phyloP scores from a whole-genome alignment of 2,329 filamentous ascomycete species.

The Monilinia aucupariae region DNA sequence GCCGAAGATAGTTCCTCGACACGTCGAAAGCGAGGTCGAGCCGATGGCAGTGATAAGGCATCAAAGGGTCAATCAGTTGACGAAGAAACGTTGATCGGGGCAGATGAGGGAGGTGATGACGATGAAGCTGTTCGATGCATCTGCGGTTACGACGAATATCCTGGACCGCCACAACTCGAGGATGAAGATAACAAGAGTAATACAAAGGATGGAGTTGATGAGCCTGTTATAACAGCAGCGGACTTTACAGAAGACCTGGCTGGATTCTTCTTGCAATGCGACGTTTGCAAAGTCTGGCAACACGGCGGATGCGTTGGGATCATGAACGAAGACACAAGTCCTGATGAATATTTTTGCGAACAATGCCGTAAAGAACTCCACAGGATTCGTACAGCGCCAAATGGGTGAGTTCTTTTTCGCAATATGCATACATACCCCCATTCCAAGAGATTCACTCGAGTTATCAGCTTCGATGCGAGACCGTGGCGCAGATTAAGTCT shows the following conservation, averaged over 20 bases:
- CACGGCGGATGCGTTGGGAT: conserved; percentile 97
- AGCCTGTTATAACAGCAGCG: conserved; percentile 51
- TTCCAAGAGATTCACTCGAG: conserved; percentile 22
- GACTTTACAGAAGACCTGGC: conserved; percentile 69
- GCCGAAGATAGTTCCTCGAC: conserved; percentile 63
- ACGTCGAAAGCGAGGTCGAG: conserved; percentile 69
- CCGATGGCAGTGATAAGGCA: conserved; percentile 32
- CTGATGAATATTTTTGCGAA: conserved; percentile 98
- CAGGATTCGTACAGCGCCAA: conserved; percentile 70
- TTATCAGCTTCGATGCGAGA: conserved; percentile 31
- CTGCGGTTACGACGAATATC: conserved; percentile 91
- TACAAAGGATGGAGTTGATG: conserved; percentile 53
- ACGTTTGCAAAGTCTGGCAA: conserved; percentile 97
- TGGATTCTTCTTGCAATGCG: conserved; percentile 96
- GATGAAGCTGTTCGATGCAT: conserved; percentile 95
- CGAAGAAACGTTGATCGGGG: conserved; percentile 48
- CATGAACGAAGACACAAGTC: conserved; percentile 85
- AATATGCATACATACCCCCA: conserved; percentile 14
- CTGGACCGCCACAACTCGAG: conserved; percentile 62
- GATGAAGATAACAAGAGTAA: conserved; percentile 49
- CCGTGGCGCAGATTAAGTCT: conserved; percentile 35
- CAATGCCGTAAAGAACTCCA: conserved; percentile 88
- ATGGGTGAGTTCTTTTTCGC: conserved; percentile 62
- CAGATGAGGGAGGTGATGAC: conserved; percentile 67
- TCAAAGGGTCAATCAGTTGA: conserved; percentile 47